phyloP scores from a whole-genome alignment of 1,284 basidiomycete species.

The Takashimella koratensis region DNA sequence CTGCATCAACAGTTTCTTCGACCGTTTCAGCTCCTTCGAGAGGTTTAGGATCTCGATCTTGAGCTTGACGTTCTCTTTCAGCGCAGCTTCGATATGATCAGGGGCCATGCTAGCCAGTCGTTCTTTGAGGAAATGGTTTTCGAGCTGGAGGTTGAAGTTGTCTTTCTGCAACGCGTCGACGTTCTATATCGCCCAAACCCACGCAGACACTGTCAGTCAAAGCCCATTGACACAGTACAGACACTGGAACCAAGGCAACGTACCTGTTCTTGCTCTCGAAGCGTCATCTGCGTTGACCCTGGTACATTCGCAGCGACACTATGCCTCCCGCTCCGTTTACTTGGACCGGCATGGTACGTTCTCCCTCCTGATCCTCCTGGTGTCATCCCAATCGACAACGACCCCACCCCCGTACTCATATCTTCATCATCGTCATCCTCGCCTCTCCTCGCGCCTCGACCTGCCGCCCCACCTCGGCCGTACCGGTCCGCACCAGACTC shows the following conservation, averaged over 20 bases:
- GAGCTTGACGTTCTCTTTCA: slow-evolving; percentile 90
- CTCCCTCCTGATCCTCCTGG: too few relatives aligned
- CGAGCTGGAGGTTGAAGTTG: slow-evolving; percentile 89
- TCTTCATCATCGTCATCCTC: slow-evolving; percentile 26
- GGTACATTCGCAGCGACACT: slow-evolving; percentile 36
- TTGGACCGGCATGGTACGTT: slow-evolving; percentile 26
- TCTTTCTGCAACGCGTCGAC: slow-evolving; percentile 92
- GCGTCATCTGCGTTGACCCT: slow-evolving; percentile 55
- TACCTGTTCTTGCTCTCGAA: slow-evolving; percentile 93
- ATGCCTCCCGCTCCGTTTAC: slow-evolving; percentile 42
- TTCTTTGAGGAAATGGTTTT: slow-evolving; percentile 89
- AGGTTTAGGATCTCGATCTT: slow-evolving; percentile 89
- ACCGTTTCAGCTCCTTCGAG: slow-evolving; percentile 86
- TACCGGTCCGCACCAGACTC: slow-evolving; percentile 12
- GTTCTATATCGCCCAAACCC: slow-evolving; percentile 57
- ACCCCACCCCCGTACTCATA: not conserved
- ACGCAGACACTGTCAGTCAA: not conserved
- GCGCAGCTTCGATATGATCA: slow-evolving; percentile 82
- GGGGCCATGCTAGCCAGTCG: slow-evolving; percentile 76
- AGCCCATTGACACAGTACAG: too few relatives aligned
- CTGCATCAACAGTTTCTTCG: slow-evolving; percentile 81
- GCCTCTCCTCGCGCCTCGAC: slow-evolving; percentile 23
- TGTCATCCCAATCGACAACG: not conserved
- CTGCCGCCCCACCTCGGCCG: not conserved
- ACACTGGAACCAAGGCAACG: slow-evolving; percentile 20